Base-by-base conservation (phyloP, 192 early-diverging fungal genomes). In the Phycomyces nitens region DNA sequence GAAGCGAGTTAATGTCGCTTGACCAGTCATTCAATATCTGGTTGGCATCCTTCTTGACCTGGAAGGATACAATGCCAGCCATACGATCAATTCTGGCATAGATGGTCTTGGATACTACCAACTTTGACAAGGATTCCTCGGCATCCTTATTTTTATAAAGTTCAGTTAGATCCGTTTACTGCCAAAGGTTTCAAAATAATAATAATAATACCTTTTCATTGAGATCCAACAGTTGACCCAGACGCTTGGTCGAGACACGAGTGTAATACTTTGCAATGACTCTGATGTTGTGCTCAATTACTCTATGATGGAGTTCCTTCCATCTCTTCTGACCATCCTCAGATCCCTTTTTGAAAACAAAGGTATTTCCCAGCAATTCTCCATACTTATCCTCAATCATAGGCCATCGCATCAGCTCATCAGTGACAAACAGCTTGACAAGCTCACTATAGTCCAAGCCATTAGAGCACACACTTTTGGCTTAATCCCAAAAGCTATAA, bases 241-340 rank as follows among this genome's bases (percentile, higher is more conserved):
- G 81, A 50, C 95, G 86, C 77, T 87, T 85, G 24, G 87, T 85
- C 8, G 90, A 86, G 40, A 97, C 90, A 26, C 92, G 87, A 34
- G 86, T 89, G 70, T 99, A 99, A 77, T 98, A 99, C 69, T 92
- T 91, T 43, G 95, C 92, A 69, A 99, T 85, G 2, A 99, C 94
- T 8, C 97, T 91, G 62, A 98, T 89, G 76, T 99, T 99, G 86
- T 99, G 97, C 72, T 99, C 97, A 65, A 96, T 92, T 1, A 96
- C 94, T 24, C 97, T 88, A 62, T 95, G 88, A 69, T 95, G 94
- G 60, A 99, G 80, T 49, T 86, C 88, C 62, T 84, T 78, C 84
- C 87, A 89, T 65, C 91, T 84, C 76, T 88, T 85, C 66, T 85
- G 74, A 26, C 93, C 92, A 26, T 86, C 88, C 55, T 94, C 91